Evolutionary conservation across 495 filamentous ascomycete genomes (phyloP).

Genomic region (Hypoxylon lienhwacheense): DNA sequence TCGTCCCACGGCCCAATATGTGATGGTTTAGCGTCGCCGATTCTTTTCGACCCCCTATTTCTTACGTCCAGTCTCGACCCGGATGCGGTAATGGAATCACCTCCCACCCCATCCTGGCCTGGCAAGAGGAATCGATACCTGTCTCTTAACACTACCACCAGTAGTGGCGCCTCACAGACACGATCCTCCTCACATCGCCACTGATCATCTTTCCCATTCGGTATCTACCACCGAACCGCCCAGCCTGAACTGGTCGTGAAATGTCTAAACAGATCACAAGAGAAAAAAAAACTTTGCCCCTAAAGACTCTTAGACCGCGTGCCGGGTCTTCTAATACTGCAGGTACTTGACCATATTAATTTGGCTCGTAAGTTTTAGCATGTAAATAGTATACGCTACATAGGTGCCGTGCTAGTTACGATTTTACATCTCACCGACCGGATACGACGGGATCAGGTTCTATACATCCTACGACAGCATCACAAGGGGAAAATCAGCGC

Average conservation of each 20-base stretch:
- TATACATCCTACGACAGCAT: no score
- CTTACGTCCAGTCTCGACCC: slow-evolving; percentile 16
- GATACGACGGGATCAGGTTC: slow-evolving; percentile 21
- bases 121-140: slow-evolving; percentile 23
- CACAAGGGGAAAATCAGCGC: slow-evolving; percentile 19
- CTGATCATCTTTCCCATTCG: slow-evolving; percentile 33
- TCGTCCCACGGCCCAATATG: slow-evolving; percentile 14
- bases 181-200: slow-evolving; percentile 24
- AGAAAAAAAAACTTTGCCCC: slow-evolving; percentile 21
- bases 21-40: slow-evolving; percentile 22
- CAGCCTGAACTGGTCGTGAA: slow-evolving; percentile 28
- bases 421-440: slow-evolving; percentile 12
- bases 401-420: slow-evolving; percentile 10
- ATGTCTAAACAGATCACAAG: slow-evolving; percentile 36
- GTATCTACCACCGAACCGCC: slow-evolving; percentile 31
- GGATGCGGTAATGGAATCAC: slow-evolving; percentile 25
- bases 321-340: slow-evolving; percentile 24
- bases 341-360: slow-evolving; percentile 29
- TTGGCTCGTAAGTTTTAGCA: slow-evolving; percentile 20
- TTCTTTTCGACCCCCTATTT: slow-evolving; percentile 18
- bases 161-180: slow-evolving; percentile 21
- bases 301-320: slow-evolving; percentile 21
- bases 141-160: slow-evolving; percentile 16
- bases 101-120: slow-evolving; percentile 14
- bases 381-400: no score